Percentiles rank a stretch among this genome's conserved stretches.
Conservation (phyloP, 805 yeast species). For the Trichomonascus vanleenenianus region DNA sequence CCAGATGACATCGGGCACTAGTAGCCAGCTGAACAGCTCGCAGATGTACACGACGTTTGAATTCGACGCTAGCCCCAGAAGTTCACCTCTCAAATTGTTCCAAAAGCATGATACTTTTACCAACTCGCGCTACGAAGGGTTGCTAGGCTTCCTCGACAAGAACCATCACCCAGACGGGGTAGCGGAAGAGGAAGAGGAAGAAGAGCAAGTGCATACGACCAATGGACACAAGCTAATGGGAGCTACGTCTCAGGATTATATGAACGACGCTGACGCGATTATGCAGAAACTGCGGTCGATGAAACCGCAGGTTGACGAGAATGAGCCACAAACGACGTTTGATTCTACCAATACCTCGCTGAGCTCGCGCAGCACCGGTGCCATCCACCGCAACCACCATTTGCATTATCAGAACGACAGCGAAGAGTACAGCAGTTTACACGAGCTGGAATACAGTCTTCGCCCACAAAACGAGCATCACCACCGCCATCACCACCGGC, state of each 20-base stretch:
- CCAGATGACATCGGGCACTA: not conserved
- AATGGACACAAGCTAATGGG: not conserved
- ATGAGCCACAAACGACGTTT: constrained; percentile 1
- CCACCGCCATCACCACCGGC: not conserved
- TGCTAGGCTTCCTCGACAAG: constrained; percentile 15
- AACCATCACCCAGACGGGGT: not conserved
- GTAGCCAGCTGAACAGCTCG: not conserved
- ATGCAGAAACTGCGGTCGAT: constrained; percentile 18
- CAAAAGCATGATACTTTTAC: constrained; percentile 24
- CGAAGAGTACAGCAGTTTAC: constrained; percentile 1
- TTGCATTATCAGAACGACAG: constrained; percentile 3
- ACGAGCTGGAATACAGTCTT: constrained; percentile 5
- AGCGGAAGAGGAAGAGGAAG: not conserved
- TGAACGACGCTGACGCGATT: constrained; percentile 23
- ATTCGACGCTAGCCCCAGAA: not conserved
- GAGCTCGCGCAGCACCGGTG: constrained; percentile 1
- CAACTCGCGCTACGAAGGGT: constrained; percentile 19
- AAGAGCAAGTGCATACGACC: not conserved
- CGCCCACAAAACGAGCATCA: too few relatives aligned
- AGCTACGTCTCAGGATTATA: constrained; percentile 12
- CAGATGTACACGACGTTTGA: not conserved
- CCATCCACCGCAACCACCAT: constrained; percentile 1
- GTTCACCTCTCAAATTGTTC: constrained; percentile 21
- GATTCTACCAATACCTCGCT: not conserved
- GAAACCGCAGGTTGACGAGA: constrained; percentile 5